Percentiles rank a stretch among this genome's conserved stretches.
Evolutionary conservation across 139 green algal genomes (phyloP).

Genomic region (Chlorokybus atmophyticus): DNA sequence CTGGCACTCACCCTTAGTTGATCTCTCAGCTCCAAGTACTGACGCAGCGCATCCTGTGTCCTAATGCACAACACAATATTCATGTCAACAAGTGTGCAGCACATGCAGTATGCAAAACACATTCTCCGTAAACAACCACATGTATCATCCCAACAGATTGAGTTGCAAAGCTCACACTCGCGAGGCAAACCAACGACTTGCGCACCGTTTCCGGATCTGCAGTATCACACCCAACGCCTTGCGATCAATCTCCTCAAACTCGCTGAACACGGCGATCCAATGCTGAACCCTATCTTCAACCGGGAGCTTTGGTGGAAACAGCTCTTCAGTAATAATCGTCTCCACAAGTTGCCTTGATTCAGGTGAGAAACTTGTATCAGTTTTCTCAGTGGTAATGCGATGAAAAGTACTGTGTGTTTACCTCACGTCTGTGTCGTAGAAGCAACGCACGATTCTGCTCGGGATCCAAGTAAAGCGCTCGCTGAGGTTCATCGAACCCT

Average conservation of each 20-base stretch:
- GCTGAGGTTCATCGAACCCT: conserved; percentile 1
- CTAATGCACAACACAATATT: conserved; percentile 1
- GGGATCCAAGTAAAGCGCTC: conserved; percentile 20
- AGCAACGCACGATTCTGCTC: conserved; percentile 9
- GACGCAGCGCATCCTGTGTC: conserved; percentile 7
- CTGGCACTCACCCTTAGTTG: conserved; percentile 6
- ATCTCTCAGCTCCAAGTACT: conserved; percentile 11
- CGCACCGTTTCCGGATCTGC: conserved; percentile 11
- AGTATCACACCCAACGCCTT: conserved; percentile 16
- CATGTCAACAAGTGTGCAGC: too few relatives aligned
- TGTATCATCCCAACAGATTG: too few relatives aligned
- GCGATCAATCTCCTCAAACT: not conserved
- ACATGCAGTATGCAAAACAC: too few relatives aligned
- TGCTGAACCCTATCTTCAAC: conserved; percentile 5
- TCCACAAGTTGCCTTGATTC: too few relatives aligned
- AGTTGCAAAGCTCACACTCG: too few relatives aligned
- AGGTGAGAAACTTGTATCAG: too few relatives aligned
- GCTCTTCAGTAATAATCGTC: conserved; percentile 30
- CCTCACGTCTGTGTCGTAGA: conserved; percentile 23
- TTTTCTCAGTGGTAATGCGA: too few relatives aligned
- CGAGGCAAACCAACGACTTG: too few relatives aligned
- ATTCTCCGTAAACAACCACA: too few relatives aligned
- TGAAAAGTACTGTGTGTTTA: too few relatives aligned
- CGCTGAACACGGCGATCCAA: conserved; percentile 16
- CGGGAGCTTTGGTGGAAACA: conserved; percentile 40